phyloP scores from a whole-genome alignment of 257 asterid species.

The Solanum dulcamara region DNA sequence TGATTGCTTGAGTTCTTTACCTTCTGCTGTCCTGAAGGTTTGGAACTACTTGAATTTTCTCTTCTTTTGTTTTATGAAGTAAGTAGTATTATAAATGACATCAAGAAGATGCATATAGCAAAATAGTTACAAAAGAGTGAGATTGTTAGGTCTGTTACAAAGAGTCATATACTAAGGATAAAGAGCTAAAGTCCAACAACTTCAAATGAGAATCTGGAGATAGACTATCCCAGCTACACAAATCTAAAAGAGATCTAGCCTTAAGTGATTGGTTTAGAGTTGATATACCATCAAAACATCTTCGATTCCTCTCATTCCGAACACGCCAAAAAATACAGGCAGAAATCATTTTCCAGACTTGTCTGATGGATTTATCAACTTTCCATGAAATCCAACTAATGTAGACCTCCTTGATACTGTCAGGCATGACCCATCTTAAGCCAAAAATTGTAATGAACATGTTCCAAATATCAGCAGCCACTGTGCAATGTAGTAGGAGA shows the following conservation, averaged over 20 bases:
- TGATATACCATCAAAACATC: neutral
- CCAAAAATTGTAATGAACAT: neutral
- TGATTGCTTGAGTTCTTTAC: neutral
- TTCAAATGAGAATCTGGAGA: neutral
- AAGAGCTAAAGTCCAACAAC: neutral
- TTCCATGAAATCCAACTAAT: neutral
- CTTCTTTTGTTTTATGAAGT: neutral
- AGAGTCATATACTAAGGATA: neutral
- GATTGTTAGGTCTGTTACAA: neutral
- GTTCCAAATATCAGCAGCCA: neutral
- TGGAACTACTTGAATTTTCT: neutral
- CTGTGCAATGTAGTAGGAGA: neutral
- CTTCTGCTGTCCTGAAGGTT: neutral
- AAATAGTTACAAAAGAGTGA: neutral
- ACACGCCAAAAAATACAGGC: neutral
- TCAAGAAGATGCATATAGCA: neutral
- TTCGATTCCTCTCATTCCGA: neutral
- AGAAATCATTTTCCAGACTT: neutral
- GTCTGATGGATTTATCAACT: neutral
- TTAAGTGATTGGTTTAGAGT: neutral
- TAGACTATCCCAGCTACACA: neutral
- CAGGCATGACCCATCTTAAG: neutral
- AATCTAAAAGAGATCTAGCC: neutral
- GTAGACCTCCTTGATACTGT: neutral
- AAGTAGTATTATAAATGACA: neutral